Conservation (phyloP, 352 stramenopile species). For the Phytopythium chamaehyphon region DNA sequence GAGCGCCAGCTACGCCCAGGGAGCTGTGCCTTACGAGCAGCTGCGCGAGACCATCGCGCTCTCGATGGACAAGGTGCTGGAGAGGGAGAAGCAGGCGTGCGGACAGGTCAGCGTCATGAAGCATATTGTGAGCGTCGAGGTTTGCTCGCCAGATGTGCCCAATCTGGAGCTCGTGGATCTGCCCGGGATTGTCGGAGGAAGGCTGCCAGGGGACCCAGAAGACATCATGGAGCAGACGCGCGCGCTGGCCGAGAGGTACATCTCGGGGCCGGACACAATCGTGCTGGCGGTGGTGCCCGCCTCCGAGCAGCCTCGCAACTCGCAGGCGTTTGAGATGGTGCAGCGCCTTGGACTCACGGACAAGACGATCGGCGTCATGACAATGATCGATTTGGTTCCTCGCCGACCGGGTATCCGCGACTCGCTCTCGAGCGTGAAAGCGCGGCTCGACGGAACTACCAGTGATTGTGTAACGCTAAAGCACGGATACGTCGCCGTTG, state of each 20-base stretch:
- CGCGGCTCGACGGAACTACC: conserved; percentile 20
- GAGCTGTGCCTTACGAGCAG: conserved; percentile 9
- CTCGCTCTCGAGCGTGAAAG: conserved; percentile 20
- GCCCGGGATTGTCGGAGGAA: conserved; percentile 31
- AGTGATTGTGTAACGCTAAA: conserved; percentile 28
- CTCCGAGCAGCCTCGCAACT: conserved; percentile 28
- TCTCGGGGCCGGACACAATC: conserved; percentile 28
- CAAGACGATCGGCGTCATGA: conserved; percentile 36
- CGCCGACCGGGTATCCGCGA: conserved; percentile 18
- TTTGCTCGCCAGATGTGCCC: conserved; percentile 29
- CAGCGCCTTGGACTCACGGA: conserved; percentile 29
- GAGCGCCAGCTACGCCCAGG: conserved; percentile 11
- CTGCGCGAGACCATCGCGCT: conserved; percentile 9
- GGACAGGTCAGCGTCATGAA: conserved; percentile 22
- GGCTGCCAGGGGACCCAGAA: conserved; percentile 19
- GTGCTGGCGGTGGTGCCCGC: conserved; percentile 38
- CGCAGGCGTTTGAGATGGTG: conserved; percentile 42
- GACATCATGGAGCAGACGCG: conserved; percentile 42
- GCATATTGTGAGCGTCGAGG: conserved; percentile 34
- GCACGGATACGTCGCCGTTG: conserved; percentile 36
- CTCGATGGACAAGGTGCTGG: conserved; percentile 39
- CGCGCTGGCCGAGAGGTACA: conserved; percentile 28
- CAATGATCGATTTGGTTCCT: conserved; percentile 33
- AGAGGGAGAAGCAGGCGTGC: conserved; percentile 9
- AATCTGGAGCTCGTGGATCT: conserved; percentile 40